Evolutionary conservation across 306 rosid species (phyloP).

Genomic region (Senna siamea): DNA sequence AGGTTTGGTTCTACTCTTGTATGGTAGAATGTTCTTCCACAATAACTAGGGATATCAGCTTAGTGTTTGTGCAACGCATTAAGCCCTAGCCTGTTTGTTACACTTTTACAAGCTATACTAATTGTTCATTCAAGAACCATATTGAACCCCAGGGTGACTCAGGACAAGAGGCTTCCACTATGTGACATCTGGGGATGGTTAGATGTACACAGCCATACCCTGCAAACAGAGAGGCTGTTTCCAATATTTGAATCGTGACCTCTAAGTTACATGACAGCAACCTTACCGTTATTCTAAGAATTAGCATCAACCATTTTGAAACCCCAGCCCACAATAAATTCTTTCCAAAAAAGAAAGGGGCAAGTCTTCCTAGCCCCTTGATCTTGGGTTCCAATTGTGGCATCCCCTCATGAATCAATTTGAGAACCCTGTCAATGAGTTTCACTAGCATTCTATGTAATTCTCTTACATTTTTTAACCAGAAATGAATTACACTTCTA

Average conservation of each 20-base stretch:
- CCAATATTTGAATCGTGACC: too few species aligned
- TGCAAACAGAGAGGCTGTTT: too few species aligned
- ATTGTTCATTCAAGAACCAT: neutral
- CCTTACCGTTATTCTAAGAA: too few species aligned
- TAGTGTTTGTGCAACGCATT: neutral
- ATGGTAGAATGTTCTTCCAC: neutral
- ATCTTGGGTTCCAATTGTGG: neutral
- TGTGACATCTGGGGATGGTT: too few species aligned
- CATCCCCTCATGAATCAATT: neutral
- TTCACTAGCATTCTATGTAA: neutral
- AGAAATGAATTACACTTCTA: too few species aligned
- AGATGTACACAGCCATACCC: too few species aligned
- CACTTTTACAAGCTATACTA: slow-evolving; percentile 14
- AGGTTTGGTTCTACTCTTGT: neutral
- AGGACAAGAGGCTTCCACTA: too few species aligned
- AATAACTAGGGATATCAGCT: neutral
- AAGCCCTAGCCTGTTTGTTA: slow-evolving; percentile 6
- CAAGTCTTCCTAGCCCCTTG: neutral
- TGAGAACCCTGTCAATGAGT: neutral
- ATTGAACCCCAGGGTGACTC: too few species aligned
- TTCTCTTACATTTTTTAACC: neutral
- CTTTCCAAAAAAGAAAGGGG: neutral
- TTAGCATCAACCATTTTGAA: neutral
- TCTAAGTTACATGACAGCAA: too few species aligned
- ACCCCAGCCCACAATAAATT: neutral